These are phyloP conservation scores for Boletales sp. DNA, from an alignment of 768 basidiomycete species.

Conservation along the genomic window DNA sequence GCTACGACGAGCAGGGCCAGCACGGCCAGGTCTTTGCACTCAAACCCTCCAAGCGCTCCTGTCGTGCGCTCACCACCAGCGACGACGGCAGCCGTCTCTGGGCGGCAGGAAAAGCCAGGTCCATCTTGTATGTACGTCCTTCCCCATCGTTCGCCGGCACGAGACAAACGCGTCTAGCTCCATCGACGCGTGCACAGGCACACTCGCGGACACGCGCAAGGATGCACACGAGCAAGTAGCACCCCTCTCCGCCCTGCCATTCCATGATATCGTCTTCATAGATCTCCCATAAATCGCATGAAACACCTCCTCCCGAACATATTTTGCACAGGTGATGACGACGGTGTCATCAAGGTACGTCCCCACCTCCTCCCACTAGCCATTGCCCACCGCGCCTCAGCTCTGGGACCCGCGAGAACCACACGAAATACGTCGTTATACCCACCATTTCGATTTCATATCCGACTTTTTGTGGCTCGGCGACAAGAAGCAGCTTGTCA, in stretches of 20 bases:
- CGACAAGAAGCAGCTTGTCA: constrained; percentile 79
- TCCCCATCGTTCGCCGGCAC: background rate
- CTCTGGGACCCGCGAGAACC: constrained; percentile 84
- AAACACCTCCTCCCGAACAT: constrained; percentile 66
- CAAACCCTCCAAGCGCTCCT: constrained; percentile 79
- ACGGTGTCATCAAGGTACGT: constrained; percentile 85
- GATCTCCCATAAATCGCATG: constrained; percentile 84
- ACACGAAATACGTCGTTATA: constrained; percentile 62
- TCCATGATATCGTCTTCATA: constrained; percentile 38
- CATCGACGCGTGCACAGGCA: constrained; percentile 62
- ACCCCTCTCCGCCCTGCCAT: constrained; percentile 1
- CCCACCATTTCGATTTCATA: constrained; percentile 92
- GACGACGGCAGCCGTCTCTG: constrained; percentile 68
- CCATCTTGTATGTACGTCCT: constrained; percentile 72
- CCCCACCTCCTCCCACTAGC: background rate
- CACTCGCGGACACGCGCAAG: constrained; percentile 43
- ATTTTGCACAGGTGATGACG: constrained; percentile 87
- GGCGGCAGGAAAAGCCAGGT: constrained; percentile 78
- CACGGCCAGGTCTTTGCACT: constrained; percentile 56
- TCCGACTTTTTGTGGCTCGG: constrained; percentile 86
- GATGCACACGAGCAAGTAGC: constrained; percentile 66
- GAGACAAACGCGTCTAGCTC: constrained; percentile 40
- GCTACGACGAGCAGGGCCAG: constrained; percentile 69
- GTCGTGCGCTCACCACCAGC: constrained; percentile 67
- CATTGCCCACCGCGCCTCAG: constrained; percentile 37